These are phyloP conservation scores for Metahyphopichia silvanorum DNA, from an alignment of 805 yeast species.

Conservation along the genomic window DNA sequence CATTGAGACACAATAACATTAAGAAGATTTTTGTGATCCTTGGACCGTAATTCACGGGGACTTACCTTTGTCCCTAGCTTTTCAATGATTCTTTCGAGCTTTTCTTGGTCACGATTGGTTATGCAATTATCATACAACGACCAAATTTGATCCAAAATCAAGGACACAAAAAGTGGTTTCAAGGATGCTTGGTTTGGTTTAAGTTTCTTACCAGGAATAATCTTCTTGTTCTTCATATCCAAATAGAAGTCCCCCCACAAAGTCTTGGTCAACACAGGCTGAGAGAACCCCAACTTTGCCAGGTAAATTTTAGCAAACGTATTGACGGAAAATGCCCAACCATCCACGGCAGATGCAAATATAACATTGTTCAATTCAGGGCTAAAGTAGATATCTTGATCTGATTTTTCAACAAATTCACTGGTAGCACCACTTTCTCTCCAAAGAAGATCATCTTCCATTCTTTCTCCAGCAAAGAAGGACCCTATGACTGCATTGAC, in stretches of 20 bases:
- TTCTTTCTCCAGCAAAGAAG: slow-evolving; percentile 87
- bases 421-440: slow-evolving; percentile 59
- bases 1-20: slow-evolving; percentile 81
- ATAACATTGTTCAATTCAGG: slow-evolving; percentile 88
- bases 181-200: slow-evolving; percentile 49
- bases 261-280: slow-evolving; percentile 75
- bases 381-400: slow-evolving; percentile 77
- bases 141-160: slow-evolving; percentile 90
- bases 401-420: slow-evolving; percentile 71
- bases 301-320: slow-evolving; percentile 88
- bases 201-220: slow-evolving; percentile 61
- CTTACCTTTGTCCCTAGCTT: slow-evolving; percentile 65
- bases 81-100: slow-evolving; percentile 68
- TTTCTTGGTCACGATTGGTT: slow-evolving; percentile 62
- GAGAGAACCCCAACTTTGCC: slow-evolving; percentile 78
- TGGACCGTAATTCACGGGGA: slow-evolving; percentile 77
- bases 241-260: slow-evolving; percentile 93
- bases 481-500: slow-evolving; percentile 94
- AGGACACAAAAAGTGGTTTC: slow-evolving; percentile 83
- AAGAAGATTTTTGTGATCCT: slow-evolving; percentile 64
- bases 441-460: slow-evolving; percentile 81
- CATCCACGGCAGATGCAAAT: slow-evolving; percentile 89
- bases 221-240: slow-evolving; percentile 87
- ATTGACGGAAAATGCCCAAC: slow-evolving; percentile 94
- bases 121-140: slow-evolving; percentile 75